These are phyloP conservation scores for Forsythia viridissima DNA, from an alignment of 257 asterid genomes.

Conservation along the genomic window DNA sequence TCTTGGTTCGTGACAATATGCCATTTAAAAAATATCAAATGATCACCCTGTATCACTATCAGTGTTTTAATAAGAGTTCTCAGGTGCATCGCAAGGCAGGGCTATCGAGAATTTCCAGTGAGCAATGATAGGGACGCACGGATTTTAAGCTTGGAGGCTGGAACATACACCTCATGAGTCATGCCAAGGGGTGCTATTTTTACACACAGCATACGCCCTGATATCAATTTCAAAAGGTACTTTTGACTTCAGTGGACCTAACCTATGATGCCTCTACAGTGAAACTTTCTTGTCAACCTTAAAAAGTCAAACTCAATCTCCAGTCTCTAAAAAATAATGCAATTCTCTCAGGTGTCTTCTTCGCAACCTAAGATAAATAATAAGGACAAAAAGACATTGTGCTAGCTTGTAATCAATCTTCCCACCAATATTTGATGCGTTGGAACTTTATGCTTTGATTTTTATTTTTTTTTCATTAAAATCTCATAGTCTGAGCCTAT, in stretches of 20 bases:
- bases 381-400: neutral
- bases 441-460: neutral
- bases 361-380: neutral
- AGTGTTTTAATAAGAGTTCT: neutral
- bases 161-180: neutral
- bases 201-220: neutral
- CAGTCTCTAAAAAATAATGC: neutral
- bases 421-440: neutral
- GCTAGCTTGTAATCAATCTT: neutral
- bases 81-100: neutral
- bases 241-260: neutral
- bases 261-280: neutral
- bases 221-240: neutral
- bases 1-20: neutral
- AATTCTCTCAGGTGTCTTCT: neutral
- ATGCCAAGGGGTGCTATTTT: neutral
- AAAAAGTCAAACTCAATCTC: neutral
- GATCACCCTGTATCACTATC: neutral
- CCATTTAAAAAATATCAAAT: neutral
- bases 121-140: neutral
- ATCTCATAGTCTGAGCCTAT: neutral
- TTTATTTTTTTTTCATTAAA: neutral
- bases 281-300: neutral
- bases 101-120: neutral
- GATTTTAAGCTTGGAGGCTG: neutral